phyloP scores from a whole-genome alignment of 768 basidiomycete species.

The Pluteus cervinus region DNA sequence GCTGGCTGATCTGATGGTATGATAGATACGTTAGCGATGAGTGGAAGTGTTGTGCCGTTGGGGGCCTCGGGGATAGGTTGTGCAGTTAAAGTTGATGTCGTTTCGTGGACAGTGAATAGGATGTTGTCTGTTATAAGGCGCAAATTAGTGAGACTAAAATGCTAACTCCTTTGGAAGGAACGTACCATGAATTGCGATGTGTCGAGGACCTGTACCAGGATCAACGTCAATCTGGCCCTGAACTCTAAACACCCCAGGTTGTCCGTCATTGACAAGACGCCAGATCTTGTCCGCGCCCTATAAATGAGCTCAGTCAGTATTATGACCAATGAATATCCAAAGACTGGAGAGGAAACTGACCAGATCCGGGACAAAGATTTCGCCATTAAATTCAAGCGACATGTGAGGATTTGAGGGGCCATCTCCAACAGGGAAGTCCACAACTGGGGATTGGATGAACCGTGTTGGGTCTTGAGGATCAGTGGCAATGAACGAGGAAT shows the following conservation, averaged over 20 bases:
- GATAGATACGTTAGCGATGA: conserved; percentile 33
- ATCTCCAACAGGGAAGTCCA: conserved; percentile 46
- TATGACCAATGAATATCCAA: background rate
- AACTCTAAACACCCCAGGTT: conserved; percentile 41
- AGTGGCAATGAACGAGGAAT: conserved; percentile 47
- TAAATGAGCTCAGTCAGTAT: conserved; percentile 3
- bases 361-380: conserved; percentile 62
- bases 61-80: conserved; percentile 34
- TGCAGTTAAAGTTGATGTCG: conserved; percentile 36
- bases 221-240: conserved; percentile 59
- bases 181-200: conserved; percentile 32
- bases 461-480: conserved; percentile 24
- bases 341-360: conserved; percentile 26
- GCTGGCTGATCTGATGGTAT: conserved; percentile 30
- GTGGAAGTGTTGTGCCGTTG: conserved; percentile 31
- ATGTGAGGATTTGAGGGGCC: conserved; percentile 60
- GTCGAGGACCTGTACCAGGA: conserved; percentile 57
- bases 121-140: too few relatives aligned
- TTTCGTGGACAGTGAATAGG: conserved; percentile 25
- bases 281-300: conserved; percentile 69
- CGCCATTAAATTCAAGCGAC: conserved; percentile 46
- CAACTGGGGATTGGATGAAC: conserved; percentile 29
- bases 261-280: conserved; percentile 43
- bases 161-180: too few relatives aligned
- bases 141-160: too few relatives aligned